Evolutionary conservation across 2,329 filamentous ascomycete species (phyloP), one percentile per base, ranked within the genome.

Genomic region (Neophaeococcomyces mojaviensis): DNA sequence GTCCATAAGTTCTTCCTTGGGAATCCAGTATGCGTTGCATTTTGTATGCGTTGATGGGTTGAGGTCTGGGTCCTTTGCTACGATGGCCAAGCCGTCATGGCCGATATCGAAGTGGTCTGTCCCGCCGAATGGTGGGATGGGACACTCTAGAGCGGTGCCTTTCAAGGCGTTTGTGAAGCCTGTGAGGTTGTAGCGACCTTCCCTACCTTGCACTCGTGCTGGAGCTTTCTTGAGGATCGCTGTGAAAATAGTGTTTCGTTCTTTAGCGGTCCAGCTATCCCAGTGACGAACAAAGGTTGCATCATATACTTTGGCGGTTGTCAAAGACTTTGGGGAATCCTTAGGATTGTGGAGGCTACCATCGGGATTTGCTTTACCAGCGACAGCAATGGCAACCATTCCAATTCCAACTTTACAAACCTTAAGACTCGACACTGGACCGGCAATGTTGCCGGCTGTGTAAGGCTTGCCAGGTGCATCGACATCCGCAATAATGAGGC

Each of bases 271-370:
- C 52, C 71, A 76, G 4, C 65, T 59, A 52, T 76, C 73, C 73
- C 73, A 76, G 52, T 76, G 72, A 30, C 73, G 64, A 10, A 76
- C 73, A 54, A 71, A 75, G 15, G 74, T 62, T 7, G 66, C 70
- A 16, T 70, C 71, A 54, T 76, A 77, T 3, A 76, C 54, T 39
- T 60, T 66, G 2, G 70, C 73, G 2, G 68, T 70, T 13, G 65
- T 70, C 18, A 61, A 51, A 1, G 70, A 64, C 51, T 71, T 70
- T 32, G 67, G 65, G 4, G 65, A 68, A 49, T 71, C 69, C 40
- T 74, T 68, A 3, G 71, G 65, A 35, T 77, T 75, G 54, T 67
- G 70, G 13, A 75, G 60, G 35, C 67, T 66, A 13, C 70, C 70
- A 53, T 73, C 68, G 4, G 63, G 59, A 45, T 69, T 69, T 8